Conservation (phyloP, 176 grass and related monocot genomes). For the Paspalum vaginatum region DNA sequence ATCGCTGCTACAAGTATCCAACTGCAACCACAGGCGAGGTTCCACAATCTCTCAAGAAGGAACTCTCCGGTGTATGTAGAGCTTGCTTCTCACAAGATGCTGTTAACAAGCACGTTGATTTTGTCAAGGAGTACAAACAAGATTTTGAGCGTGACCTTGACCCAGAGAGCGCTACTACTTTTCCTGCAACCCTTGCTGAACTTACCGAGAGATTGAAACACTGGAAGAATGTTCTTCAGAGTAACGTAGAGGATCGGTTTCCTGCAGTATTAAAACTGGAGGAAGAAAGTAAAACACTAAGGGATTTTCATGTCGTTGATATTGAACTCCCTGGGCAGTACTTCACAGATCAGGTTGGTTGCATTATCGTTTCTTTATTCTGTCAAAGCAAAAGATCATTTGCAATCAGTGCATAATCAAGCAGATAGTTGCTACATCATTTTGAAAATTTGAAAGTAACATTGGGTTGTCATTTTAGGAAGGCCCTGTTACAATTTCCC, state of each 20-base stretch:
- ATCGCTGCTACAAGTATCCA: conserved; percentile 99
- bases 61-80: conserved; percentile 95
- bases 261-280: conserved; percentile 96
- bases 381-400: conserved; percentile 14
- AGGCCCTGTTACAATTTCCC: neutral
- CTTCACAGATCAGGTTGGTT: conserved; percentile 91
- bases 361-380: neutral
- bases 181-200: conserved; percentile 86
- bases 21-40: conserved; percentile 98
- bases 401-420: neutral
- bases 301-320: conserved; percentile 96
- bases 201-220: conserved; percentile 95
- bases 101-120: conserved; percentile 99
- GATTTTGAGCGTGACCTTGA: conserved; percentile 98
- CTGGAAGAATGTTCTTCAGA: conserved; percentile 99
- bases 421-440: neutral
- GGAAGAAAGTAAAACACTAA: conserved; percentile 94
- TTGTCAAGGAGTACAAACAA: conserved; percentile 98
- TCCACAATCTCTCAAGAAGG: conserved; percentile 92
- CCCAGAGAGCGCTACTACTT: conserved; percentile 92
- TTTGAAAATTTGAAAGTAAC: conserved; percentile 16
- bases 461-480: neutral
- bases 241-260: conserved; percentile 97
- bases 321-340: conserved; percentile 97
- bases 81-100: conserved; percentile 99